These are phyloP conservation scores for Erodium maritimum DNA, from an alignment of 345 rosid genomes.

Conservation along the genomic window DNA sequence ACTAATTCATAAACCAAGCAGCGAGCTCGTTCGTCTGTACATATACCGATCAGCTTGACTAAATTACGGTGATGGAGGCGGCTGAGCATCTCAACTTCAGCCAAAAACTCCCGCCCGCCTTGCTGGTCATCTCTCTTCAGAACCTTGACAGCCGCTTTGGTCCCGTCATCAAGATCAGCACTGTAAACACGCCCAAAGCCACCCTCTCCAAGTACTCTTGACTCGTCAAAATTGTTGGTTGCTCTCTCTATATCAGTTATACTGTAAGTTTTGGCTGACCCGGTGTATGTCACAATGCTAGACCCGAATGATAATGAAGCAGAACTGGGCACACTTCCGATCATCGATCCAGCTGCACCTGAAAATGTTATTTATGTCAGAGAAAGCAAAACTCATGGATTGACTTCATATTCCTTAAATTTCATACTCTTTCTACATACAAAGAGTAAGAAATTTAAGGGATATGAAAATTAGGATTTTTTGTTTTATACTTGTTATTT, in stretches of 20 bases:
- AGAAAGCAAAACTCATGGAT: not conserved
- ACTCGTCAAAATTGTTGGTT: slow-evolving; percentile 52
- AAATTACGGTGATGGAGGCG: slow-evolving; percentile 94
- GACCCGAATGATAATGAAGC: slow-evolving; percentile 75
- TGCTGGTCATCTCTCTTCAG: slow-evolving; percentile 91
- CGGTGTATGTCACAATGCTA: slow-evolving; percentile 62
- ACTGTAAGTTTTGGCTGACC: slow-evolving; percentile 84
- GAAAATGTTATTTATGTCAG: slow-evolving; percentile 9
- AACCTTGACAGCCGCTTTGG: slow-evolving; percentile 77
- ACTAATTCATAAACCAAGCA: slow-evolving; percentile 89
- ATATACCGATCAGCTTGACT: slow-evolving; percentile 87
- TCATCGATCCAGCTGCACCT: slow-evolving; percentile 52
- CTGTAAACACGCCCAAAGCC: slow-evolving; percentile 84
- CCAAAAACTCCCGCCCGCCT: slow-evolving; percentile 83
- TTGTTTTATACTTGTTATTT: too few relatives aligned
- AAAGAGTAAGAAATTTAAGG: too few relatives aligned
- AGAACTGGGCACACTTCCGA: slow-evolving; percentile 61
- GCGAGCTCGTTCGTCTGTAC: slow-evolving; percentile 70
- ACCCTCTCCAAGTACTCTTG: slow-evolving; percentile 83
- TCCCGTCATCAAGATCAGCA: slow-evolving; percentile 81
- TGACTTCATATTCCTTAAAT: slow-evolving; percentile 7
- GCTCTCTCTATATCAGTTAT: slow-evolving; percentile 69
- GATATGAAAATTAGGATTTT: too few relatives aligned
- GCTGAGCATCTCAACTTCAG: slow-evolving; percentile 97
- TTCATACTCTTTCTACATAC: too few relatives aligned